Base-by-base conservation (phyloP, 140 eudicot genomes). In the Oenanthe javanica region DNA sequence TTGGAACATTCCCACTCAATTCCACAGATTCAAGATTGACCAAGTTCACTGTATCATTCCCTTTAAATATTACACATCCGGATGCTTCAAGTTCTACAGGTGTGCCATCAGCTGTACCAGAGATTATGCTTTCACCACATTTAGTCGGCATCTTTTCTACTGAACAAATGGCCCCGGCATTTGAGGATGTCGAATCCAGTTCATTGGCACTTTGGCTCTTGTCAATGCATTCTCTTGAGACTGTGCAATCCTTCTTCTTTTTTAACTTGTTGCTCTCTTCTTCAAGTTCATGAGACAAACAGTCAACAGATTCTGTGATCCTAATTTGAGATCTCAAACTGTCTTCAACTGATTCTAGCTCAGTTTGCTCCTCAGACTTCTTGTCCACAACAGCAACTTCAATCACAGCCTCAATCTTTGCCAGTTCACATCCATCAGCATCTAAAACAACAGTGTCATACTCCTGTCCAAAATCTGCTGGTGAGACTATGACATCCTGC, bases 341-440 rank as follows among this genome's bases (percentile, higher is more conserved):
- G 64, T 78, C 86, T 52, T 82, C 85, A 55, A 75, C 51, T 49
- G 64, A 47, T 45, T 82, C 74, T 23, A 72, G 16, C 47, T 6
- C 80, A 46, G 9, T 12, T 77, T 77, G 66, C n/a, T n/a, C n/a
- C n/a, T n/a, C n/a, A n/a, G n/a, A n/a, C n/a, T n/a, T n/a, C n/a
- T n/a, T n/a, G 54, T 74, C 75, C 80, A 52, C n/a, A 70, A 70
- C 23, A 36, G 15, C 70, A 16, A 40, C 83, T 38, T 84, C 79
- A 77, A 69, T 18, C 48, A 38, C 70, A 16, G 40, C 81, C 38
- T 84, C 81, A 77, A 69, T 21, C 55, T 52, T 57, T 5, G n/a
- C n/a, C 63, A 51, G 77, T n/a, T n/a, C n/a, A 80, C 38, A n/a
- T 85, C 72, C 82, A 85, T 51, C 84, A 72, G 81, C 84, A 79